phyloP scores from a whole-genome alignment of 2,329 filamentous ascomycete genomes.

The Fusarium aywerte region DNA sequence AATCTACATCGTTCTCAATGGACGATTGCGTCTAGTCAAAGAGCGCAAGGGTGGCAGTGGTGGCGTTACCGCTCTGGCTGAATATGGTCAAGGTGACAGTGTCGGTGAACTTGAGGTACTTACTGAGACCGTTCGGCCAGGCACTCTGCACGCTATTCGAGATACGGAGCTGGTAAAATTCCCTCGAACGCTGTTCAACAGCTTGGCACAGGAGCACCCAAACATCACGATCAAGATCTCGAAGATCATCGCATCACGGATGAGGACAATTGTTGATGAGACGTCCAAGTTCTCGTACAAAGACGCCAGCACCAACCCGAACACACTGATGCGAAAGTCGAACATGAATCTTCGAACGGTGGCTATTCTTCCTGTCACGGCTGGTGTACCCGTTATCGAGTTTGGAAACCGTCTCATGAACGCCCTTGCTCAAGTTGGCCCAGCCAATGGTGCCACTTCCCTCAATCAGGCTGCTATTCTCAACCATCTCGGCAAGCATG shows the following conservation, averaged over 20 bases:
- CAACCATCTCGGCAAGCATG: conserved; percentile 93
- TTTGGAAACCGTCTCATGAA: conserved; percentile 91
- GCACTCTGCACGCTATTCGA: conserved; percentile 92
- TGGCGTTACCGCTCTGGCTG: conserved; percentile 85
- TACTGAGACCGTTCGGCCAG: conserved; percentile 90
- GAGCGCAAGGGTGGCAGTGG: conserved; percentile 85
- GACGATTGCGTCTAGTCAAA: conserved; percentile 84
- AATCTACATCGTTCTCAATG: conserved; percentile 97
- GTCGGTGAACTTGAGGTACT: conserved; percentile 97
- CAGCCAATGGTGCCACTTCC: conserved; percentile 88
- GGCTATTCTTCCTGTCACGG: conserved; percentile 88
- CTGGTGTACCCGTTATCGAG: conserved; percentile 92
- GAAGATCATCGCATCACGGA: conserved; percentile 95
- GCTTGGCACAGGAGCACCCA: conserved; percentile 93
- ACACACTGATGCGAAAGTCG: conserved; percentile 74
- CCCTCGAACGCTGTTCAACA: conserved; percentile 95
- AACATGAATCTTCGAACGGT: conserved; percentile 94
- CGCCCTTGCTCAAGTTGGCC: conserved; percentile 88
- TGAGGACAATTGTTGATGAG: conserved; percentile 88
- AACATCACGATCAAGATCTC: conserved; percentile 99
- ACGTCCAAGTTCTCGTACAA: conserved; percentile 74
- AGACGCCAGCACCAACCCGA: conserved; percentile 69
- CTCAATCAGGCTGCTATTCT: conserved; percentile 94
- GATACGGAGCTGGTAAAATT: conserved; percentile 98
- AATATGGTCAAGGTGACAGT: conserved; percentile 97